These are phyloP conservation scores for Tremellales sp. DNA, from an alignment of 1,284 basidiomycete genomes.

Conservation along the genomic window DNA sequence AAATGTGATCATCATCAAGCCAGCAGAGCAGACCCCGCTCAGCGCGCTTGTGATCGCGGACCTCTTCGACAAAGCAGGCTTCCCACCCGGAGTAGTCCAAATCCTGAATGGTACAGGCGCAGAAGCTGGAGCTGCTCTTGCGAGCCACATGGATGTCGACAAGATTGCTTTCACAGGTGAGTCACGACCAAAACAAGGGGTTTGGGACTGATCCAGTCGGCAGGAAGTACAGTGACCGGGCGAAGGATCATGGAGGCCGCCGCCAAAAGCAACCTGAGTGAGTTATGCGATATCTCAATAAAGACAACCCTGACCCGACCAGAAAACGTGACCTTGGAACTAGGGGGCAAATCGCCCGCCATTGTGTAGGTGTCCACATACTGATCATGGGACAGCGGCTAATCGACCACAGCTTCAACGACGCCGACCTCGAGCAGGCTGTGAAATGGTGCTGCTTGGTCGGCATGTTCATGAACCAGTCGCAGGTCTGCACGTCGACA, in stretches of 20 bases:
- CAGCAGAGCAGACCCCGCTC: conserved; percentile 74
- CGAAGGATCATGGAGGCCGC: conserved; percentile 78
- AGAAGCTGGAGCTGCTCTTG: conserved; percentile 74
- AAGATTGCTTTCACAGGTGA: no score
- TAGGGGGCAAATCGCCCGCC: conserved; percentile 48
- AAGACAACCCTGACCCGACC: no score
- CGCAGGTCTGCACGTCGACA: conserved; percentile 42
- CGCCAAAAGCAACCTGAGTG: conserved; percentile 72
- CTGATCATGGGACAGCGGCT: no score
- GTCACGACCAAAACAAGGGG: not conserved
- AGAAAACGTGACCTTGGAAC: conserved; percentile 61
- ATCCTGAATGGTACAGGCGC: conserved; percentile 73
- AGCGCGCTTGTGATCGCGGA: conserved; percentile 62
- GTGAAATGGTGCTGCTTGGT: conserved; percentile 70
- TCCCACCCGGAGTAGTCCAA: conserved; percentile 84
- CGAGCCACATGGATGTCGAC: conserved; percentile 69
- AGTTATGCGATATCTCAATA: conserved; percentile 1
- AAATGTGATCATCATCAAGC: conserved; percentile 26
- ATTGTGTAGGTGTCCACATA: no score
- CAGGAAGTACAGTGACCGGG: conserved; percentile 65
- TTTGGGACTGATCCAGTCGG: conserved; percentile 35
- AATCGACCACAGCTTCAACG: no score
- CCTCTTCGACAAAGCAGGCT: conserved; percentile 73
- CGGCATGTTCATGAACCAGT: conserved; percentile 45
- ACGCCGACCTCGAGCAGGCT: conserved; percentile 61